Evolutionary conservation across 805 yeast genomes (phyloP).

Genomic region (Candida patagonica): DNA sequence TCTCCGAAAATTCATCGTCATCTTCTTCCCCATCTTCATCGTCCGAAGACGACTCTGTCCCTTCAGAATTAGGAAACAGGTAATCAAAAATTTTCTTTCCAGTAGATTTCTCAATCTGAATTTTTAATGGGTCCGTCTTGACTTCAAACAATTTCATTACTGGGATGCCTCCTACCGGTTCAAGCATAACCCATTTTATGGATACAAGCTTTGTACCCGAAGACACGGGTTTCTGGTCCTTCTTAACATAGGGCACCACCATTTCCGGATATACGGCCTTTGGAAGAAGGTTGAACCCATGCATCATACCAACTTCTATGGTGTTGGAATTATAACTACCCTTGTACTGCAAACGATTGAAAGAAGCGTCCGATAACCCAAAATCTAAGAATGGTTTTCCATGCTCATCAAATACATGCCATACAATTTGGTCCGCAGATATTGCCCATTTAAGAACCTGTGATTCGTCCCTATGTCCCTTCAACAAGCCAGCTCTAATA

Average conservation of each 20-base stretch:
- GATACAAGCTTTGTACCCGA: constrained; percentile 30
- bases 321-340: constrained; percentile 61
- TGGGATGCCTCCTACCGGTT: constrained; percentile 87
- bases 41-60: constrained; percentile 6
- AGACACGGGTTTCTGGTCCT: constrained; percentile 5
- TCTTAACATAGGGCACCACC: constrained; percentile 39
- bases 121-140: constrained; percentile 51
- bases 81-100: constrained; percentile 56
- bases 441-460: constrained; percentile 38
- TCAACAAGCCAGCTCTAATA: constrained; percentile 25
- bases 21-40: constrained; percentile 5
- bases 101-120: constrained; percentile 65
- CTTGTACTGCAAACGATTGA: constrained; percentile 50
- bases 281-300: constrained; percentile 55
- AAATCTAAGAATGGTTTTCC: constrained; percentile 62
- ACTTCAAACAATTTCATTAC: constrained; percentile 59
- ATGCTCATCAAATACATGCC: constrained; percentile 57
- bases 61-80: constrained; percentile 45
- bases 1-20: constrained; percentile 8
- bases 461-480: constrained; percentile 25
- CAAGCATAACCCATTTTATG: constrained; percentile 67
- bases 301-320: constrained; percentile 50
- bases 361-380: constrained; percentile 51
- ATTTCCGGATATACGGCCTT: constrained; percentile 61
- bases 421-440: constrained; percentile 56